phyloP scores from a whole-genome alignment of 257 asterid species.

The Capsicum rhomboideum region DNA sequence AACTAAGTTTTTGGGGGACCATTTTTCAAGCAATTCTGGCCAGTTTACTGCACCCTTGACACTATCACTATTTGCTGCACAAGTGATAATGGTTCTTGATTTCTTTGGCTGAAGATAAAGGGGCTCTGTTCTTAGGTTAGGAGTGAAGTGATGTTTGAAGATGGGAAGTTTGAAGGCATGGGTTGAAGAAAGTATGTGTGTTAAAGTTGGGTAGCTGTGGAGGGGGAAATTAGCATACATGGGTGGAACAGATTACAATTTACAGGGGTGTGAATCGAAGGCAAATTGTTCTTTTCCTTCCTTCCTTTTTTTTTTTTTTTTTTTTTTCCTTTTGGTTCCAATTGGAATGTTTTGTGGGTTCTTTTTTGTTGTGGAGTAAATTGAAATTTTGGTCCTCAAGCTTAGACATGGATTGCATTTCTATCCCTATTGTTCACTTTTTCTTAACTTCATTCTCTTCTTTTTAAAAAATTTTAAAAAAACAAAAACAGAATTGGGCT shows the following conservation, averaged over 20 bases:
- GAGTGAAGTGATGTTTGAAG: slow-evolving; percentile 1
- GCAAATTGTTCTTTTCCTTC: too few species aligned
- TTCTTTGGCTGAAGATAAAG: neutral
- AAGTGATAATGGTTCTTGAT: slow-evolving; percentile 15
- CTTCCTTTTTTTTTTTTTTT: too few species aligned
- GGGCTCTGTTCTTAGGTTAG: slow-evolving; percentile 5
- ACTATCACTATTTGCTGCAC: slow-evolving; percentile 24
- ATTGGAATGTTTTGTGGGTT: neutral
- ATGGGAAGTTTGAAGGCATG: slow-evolving; percentile 2
- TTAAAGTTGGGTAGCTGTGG: slow-evolving; percentile 18
- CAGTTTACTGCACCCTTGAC: slow-evolving; percentile 38
- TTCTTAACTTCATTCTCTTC: too few species aligned
- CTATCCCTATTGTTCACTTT: too few species aligned
- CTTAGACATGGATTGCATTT: too few species aligned
- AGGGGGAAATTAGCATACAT: slow-evolving; percentile 50
- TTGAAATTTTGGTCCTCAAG: too few species aligned
- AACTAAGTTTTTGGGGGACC: slow-evolving; percentile 61
- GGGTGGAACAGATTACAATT: neutral
- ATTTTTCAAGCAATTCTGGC: slow-evolving; percentile 42
- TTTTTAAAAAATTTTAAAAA: too few species aligned
- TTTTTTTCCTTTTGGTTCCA: neutral
- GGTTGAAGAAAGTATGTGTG: slow-evolving; percentile 5
- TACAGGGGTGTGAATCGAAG: neutral
- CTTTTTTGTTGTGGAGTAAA: neutral
- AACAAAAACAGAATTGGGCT: too few species aligned